A percentile compares a stretch with the other conserved stretches of the same genome.
Conservation (phyloP, 1,284 basidiomycete species). For the Termitomyces sp. region DNA sequence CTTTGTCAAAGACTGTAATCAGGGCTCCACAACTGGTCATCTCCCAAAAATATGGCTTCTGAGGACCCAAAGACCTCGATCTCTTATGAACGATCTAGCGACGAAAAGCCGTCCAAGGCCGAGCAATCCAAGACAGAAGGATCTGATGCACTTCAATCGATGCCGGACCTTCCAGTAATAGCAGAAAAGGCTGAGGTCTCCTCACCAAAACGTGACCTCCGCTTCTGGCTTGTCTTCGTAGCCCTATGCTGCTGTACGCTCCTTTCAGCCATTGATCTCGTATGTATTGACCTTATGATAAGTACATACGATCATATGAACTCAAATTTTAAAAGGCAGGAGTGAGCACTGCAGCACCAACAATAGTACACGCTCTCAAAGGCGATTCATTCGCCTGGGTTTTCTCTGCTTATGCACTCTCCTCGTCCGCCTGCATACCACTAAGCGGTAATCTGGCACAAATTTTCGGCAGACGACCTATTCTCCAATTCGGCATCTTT, state of each 20-base stretch:
- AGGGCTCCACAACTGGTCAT: too few relatives aligned
- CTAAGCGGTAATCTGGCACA: conserved; percentile 9
- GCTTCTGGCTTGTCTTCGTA: conserved; percentile 11
- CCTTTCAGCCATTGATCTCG: conserved; percentile 9
- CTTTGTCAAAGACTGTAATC: too few relatives aligned
- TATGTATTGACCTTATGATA: neutral
- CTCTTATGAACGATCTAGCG: neutral
- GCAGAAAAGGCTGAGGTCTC: neutral
- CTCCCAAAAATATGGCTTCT: too few relatives aligned
- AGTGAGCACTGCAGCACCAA: conserved; percentile 7
- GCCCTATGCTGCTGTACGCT: conserved; percentile 8
- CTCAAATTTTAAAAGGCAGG: conserved; percentile 1
- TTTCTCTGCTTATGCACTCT: conserved; percentile 8
- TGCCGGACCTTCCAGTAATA: neutral
- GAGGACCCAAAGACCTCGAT: neutral
- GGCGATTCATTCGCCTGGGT: conserved; percentile 11
- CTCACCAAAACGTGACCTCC: conserved; percentile 5
- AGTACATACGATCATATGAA: neutral
- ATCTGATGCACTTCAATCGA: neutral
- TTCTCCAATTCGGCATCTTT: conserved; percentile 1
- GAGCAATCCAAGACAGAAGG: neutral
- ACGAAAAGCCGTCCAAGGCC: neutral
- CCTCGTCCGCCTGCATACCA: conserved; percentile 8
- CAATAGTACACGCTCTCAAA: conserved; percentile 7
- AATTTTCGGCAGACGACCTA: conserved; percentile 9